phyloP scores from a whole-genome alignment of 371 early-diverging fungal genomes.

The Thermomucor indicae-seudaticae region DNA sequence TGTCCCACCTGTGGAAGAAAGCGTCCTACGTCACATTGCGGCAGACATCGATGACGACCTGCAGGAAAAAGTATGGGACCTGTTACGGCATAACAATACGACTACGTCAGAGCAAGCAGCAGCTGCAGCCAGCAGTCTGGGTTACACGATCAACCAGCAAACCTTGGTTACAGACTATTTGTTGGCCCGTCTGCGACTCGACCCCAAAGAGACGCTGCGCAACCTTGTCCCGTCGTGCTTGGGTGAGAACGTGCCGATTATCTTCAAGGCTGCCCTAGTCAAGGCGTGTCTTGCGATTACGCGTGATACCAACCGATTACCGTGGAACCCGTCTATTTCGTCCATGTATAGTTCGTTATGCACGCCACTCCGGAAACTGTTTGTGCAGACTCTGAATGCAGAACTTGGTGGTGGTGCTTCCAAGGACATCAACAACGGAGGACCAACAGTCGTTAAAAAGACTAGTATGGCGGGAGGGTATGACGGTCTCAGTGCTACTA shows the following conservation, averaged over 20 bases:
- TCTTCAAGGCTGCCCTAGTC: slow-evolving; percentile 67
- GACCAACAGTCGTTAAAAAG: too few species aligned
- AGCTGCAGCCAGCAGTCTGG: slow-evolving; percentile 34
- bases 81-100: slow-evolving; percentile 34
- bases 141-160: slow-evolving; percentile 43
- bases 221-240: slow-evolving; percentile 62
- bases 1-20: slow-evolving; percentile 60
- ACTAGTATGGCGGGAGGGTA: too few species aligned
- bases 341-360: slow-evolving; percentile 64
- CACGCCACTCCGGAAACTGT: slow-evolving; percentile 57
- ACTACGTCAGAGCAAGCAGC: too few species aligned
- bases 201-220: slow-evolving; percentile 57
- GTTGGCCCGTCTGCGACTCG: slow-evolving; percentile 65
- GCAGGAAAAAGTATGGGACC: slow-evolving; percentile 69
- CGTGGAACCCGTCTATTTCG: slow-evolving; percentile 71
- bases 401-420: too few species aligned
- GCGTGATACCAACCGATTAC: slow-evolving; percentile 56
- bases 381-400: slow-evolving; percentile 42
- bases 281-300: slow-evolving; percentile 73
- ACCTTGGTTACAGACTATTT: slow-evolving; percentile 66
- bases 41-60: slow-evolving; percentile 73
- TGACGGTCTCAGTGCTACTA: too few species aligned
- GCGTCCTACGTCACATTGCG: slow-evolving; percentile 61
- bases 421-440: too few species aligned
- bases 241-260: slow-evolving; percentile 57